phyloP scores from a whole-genome alignment of 1,284 basidiomycete genomes.

The Puccinia triticina region DNA sequence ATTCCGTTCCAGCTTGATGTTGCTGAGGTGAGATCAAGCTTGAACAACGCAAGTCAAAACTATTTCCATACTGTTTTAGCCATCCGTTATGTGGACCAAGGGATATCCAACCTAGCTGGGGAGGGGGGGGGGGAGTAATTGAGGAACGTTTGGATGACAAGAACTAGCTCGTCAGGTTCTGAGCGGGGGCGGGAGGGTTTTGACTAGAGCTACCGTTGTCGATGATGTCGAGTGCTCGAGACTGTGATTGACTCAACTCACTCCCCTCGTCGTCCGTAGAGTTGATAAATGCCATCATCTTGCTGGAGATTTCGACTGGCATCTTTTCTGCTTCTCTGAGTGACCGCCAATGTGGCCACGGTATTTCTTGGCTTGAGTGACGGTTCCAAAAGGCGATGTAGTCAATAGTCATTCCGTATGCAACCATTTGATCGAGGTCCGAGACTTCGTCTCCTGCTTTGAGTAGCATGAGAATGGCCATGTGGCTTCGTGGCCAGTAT shows the following conservation, averaged over 20 bases:
- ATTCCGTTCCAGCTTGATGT: conserved; percentile 7
- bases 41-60: background rate
- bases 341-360: background rate
- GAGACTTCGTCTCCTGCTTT: background rate
- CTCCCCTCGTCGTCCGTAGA: background rate
- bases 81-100: background rate
- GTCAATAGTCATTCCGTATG: background rate
- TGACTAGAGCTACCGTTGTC: background rate
- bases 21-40: background rate
- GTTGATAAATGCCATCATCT: background rate
- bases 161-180: background rate
- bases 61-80: background rate
- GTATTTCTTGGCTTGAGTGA: background rate
- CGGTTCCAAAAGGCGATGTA: background rate
- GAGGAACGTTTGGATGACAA: background rate
- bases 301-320: background rate
- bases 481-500: background rate
- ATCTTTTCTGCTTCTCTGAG: background rate
- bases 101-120: background rate
- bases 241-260: too few species aligned
- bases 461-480: background rate
- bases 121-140: background rate
- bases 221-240: background rate
- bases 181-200: background rate
- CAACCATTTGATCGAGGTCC: background rate